A percentile compares a stretch with the other conserved stretches of the same genome.
Evolutionary conservation across 1,284 basidiomycete species (phyloP).

Genomic region (Ustilago cynodontis): DNA sequence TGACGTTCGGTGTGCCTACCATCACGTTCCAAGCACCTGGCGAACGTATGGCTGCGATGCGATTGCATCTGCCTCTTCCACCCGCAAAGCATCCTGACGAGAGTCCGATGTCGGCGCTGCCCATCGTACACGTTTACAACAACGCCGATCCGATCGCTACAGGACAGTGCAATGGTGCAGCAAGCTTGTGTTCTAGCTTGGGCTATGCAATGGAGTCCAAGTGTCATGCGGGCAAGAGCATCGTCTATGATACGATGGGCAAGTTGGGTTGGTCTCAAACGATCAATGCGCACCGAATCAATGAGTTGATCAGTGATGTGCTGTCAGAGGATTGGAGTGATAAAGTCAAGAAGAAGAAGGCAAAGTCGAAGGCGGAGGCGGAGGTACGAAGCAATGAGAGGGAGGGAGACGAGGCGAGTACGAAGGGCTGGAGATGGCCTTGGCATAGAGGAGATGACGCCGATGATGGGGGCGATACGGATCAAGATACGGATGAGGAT

Average conservation of each 20-base stretch:
- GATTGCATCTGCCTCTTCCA: constrained; percentile 85
- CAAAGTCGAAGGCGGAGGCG: constrained; percentile 11
- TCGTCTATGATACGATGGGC: constrained; percentile 88
- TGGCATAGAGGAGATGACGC: constrained; percentile 45
- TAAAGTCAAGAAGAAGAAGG: constrained; percentile 61
- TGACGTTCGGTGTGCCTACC: constrained; percentile 91
- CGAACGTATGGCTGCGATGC: constrained; percentile 83
- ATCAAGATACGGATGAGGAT: constrained; percentile 49
- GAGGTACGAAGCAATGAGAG: neutral
- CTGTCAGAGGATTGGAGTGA: constrained; percentile 82
- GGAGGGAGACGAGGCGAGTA: constrained; percentile 4
- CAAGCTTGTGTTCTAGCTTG: constrained; percentile 64
- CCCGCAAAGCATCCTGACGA: constrained; percentile 66
- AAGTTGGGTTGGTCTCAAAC: constrained; percentile 85
- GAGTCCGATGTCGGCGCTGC: constrained; percentile 55
- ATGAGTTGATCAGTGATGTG: constrained; percentile 79
- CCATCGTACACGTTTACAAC: constrained; percentile 80
- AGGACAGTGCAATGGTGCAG: constrained; percentile 64
- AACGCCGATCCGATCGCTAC: constrained; percentile 79
- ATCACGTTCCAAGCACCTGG: constrained; percentile 93
- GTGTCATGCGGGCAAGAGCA: constrained; percentile 86
- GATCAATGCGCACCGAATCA: constrained; percentile 82
- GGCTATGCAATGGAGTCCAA: constrained; percentile 67
- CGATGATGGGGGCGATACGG: constrained; percentile 38
- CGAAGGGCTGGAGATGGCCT: constrained; percentile 51